These are phyloP conservation scores for Amaranthus hypochondriacus DNA, from an alignment of 148 eudicot species.

Conservation along the genomic window DNA sequence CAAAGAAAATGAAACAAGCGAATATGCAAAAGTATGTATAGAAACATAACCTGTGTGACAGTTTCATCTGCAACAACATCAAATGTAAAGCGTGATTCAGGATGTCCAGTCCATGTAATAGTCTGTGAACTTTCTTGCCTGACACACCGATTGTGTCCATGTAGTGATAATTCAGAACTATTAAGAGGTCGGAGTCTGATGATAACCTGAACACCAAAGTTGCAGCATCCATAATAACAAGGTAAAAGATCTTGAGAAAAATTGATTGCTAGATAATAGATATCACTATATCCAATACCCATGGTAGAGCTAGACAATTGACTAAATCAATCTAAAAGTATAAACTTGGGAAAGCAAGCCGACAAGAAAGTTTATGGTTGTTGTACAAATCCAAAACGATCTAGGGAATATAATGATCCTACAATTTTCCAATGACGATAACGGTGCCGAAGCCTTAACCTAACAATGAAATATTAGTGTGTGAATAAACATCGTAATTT, in stretches of 20 bases:
- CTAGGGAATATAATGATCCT: too few species aligned
- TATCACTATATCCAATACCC: too few species aligned
- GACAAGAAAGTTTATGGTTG: too few species aligned
- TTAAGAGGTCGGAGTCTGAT: conserved; percentile 84
- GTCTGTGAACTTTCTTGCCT: conserved; percentile 85
- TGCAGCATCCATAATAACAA: conserved; percentile 1
- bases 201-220: conserved; percentile 54
- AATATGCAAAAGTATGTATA: background rate
- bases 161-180: conserved; percentile 72
- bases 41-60: conserved; percentile 68
- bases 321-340: background rate
- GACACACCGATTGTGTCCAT: conserved; percentile 73
- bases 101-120: conserved; percentile 94
- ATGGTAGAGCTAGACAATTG: background rate
- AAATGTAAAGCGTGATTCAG: conserved; percentile 95
- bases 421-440: too few species aligned
- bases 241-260: background rate
- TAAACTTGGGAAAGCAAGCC: background rate
- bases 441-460: too few species aligned
- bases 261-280: background rate
- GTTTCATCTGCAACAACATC: conserved; percentile 90
- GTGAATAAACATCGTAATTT: too few species aligned
- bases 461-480: too few species aligned
- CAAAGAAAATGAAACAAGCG: too few species aligned
- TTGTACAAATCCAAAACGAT: too few species aligned